phyloP scores from a whole-genome alignment of 345 rosid species.

The Heritiera fomes region DNA sequence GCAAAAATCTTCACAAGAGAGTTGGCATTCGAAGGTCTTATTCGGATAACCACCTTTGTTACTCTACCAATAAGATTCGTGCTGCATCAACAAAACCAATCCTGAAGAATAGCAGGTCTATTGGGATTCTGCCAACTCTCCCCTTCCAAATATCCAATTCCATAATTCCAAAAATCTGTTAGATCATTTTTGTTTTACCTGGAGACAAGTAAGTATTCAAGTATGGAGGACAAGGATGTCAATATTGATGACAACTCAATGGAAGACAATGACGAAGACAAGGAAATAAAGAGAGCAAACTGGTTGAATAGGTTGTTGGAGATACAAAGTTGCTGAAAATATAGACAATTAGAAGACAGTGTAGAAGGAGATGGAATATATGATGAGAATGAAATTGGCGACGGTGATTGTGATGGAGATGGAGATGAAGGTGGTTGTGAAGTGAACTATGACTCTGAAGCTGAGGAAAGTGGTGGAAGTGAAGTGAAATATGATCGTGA shows the following conservation, averaged over 20 bases:
- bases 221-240: conserved; percentile 29
- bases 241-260: conserved; percentile 20
- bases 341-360: conserved; percentile 31
- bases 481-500: conserved; percentile 40
- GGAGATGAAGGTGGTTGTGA: conserved; percentile 48
- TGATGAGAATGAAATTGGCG: conserved; percentile 25
- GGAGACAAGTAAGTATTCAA: conserved; percentile 44
- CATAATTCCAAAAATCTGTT: conserved; percentile 54
- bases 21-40: conserved; percentile 50
- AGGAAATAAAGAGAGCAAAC: conserved; percentile 50
- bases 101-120: conserved; percentile 55
- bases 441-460: conserved; percentile 53
- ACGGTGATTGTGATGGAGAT: conserved; percentile 39
- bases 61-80: conserved; percentile 34
- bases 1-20: conserved; percentile 48
- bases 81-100: conserved; percentile 53
- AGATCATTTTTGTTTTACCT: conserved; percentile 59
- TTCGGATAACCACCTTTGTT: conserved; percentile 69
- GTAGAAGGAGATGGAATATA: conserved; percentile 23
- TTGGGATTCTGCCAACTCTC: conserved; percentile 54
- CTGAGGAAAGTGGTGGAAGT: conserved; percentile 26
- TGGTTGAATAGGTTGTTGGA: conserved; percentile 79
- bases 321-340: conserved; percentile 59
- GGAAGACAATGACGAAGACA: conserved; percentile 31
- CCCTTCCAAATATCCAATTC: conserved; percentile 61